Evolutionary conservation across 2,329 filamentous ascomycete genomes (phyloP), one percentile per base, ranked within the genome.

Genomic region (Penicillium sp.): DNA sequence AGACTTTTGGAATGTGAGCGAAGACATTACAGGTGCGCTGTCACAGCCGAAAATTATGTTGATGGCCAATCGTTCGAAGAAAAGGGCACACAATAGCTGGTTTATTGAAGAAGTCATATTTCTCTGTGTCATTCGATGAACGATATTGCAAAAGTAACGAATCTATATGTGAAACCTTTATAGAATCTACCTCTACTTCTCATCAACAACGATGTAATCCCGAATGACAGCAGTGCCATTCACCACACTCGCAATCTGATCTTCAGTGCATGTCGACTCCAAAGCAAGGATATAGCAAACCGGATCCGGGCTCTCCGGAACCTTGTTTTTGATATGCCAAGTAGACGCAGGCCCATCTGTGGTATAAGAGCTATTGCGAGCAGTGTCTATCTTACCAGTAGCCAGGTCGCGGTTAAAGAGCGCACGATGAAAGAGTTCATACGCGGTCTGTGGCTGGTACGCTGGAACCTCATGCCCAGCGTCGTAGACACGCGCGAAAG

Each of bases 381-480:
- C 66, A 1, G 74, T 78, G 7, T 71, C 69, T 1, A 76, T 63
- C 38, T 74, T 75, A 0, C 84, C 83, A 3, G 82, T 85, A 0
- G 81, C 79, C 44, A 86, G 73, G 54, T 84, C 82, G 10, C 69
- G 73, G 44, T 78, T 77, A 47, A 78, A 72, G 45, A 82, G 73
- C 0, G 76, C 75, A 6, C 82, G 79, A 18, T 76, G 71, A 66
- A 84, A 84, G 43, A 84, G 78, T 55, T 79, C 70, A 47, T 79
- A 82, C 2, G 78, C 75, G 0, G 80, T 80, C 59, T 83, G 74
- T 0, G 81, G 82, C 61, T 84, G 80, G 60, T 83, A 84, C 0
- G 78, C 74, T 13, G 79, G 79, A 1, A 81, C 76, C 55, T 76
- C 69, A 56, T 81, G 78, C 5, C 78, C 78, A 1, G 78, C 76